Evolutionary conservation across 2,329 filamentous ascomycete genomes (phyloP), one percentile per base, ranked within the genome.

Genomic region (Byssoonygena ceratinophila): DNA sequence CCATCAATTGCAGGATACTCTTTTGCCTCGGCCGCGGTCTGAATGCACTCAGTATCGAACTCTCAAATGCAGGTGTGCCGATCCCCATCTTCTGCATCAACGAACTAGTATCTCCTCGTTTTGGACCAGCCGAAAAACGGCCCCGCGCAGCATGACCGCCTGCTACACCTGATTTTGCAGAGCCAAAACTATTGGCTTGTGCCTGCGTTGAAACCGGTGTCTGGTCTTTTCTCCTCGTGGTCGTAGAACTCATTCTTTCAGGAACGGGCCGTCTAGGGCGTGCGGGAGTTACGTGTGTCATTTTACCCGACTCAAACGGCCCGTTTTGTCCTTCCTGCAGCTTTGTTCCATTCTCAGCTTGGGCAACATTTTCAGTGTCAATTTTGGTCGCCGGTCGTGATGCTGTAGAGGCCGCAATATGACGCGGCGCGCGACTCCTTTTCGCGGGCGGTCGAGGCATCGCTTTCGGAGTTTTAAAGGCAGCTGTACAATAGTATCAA

Each of bases 1-100:
- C 67, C 65, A 72, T 68, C 63, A 72, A 67, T 32, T 71, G 69
- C 6, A 73, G 60, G 45, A 73, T 69, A 59, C 71, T 73, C 22
- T 68, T 66, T 54, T 73, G 71, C 55, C 71, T 66, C 11, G 70
- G 66, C 29, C 71, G 61, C 34, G 68, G 64, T 50, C 70, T 68
- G 55, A 73, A 73, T 55, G 71, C 70, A 55, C 68, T 71, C 52
- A 73, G 53, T 50, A 72, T 63, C 2, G 70, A 73, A 50, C 60
- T 69, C 47, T 73, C 70, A 51, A 68, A 69, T 4, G 62, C 66
- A 36, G 71, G 71, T 7, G 71, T 73, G 9, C 66, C 69, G 8
- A 44, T 37, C 9, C 66, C 69, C 6, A 44, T 50, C 22, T 47
- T 55, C 27, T 55, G 53, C 14, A 48, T 34, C 46, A 37, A 54